A percentile compares a stretch with the other conserved stretches of the same genome.
phyloP scores from a whole-genome alignment of 2,329 filamentous ascomycete genomes.

The Didymella glomerata region DNA sequence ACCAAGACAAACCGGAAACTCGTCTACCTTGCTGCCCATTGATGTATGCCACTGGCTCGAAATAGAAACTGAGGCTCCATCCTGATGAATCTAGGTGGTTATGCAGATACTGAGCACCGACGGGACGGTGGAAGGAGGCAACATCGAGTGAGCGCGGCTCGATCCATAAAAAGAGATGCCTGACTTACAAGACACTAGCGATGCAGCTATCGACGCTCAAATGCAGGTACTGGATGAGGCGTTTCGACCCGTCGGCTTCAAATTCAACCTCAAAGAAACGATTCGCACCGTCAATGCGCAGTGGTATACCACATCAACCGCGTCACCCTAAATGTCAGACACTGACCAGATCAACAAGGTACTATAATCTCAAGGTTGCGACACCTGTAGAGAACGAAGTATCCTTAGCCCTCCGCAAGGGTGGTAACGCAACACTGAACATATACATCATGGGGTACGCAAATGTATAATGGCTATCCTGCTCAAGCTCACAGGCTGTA shows the following conservation, averaged over 20 bases:
- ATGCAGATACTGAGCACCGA: conserved; percentile 11
- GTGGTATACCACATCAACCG: not conserved
- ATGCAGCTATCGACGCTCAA: conserved; percentile 6
- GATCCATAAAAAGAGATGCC: too few species aligned
- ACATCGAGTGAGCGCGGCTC: conserved; percentile 3
- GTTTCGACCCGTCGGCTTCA: conserved; percentile 10
- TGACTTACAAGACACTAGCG: not conserved
- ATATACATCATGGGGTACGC: conserved; percentile 8
- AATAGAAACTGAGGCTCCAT: not conserved
- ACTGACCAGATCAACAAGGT: not conserved
- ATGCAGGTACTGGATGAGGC: conserved; percentile 1
- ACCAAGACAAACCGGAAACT: not conserved
- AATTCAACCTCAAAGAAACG: not conserved
- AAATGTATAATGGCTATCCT: not conserved
- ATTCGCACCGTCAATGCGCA: conserved; percentile 7
- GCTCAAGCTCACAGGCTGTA: not conserved
- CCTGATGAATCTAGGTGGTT: not conserved
- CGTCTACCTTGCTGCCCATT: not conserved
- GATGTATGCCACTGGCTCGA: not conserved
- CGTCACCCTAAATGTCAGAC: too few species aligned
- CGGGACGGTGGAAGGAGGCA: conserved; percentile 2
- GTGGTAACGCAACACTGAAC: conserved; percentile 11
- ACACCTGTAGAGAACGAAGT: conserved; percentile 4
- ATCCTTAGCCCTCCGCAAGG: conserved; percentile 6
- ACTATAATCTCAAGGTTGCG: conserved; percentile 4